phyloP scores from a whole-genome alignment of 768 basidiomycete species.

The Tremella mesenterica region DNA sequence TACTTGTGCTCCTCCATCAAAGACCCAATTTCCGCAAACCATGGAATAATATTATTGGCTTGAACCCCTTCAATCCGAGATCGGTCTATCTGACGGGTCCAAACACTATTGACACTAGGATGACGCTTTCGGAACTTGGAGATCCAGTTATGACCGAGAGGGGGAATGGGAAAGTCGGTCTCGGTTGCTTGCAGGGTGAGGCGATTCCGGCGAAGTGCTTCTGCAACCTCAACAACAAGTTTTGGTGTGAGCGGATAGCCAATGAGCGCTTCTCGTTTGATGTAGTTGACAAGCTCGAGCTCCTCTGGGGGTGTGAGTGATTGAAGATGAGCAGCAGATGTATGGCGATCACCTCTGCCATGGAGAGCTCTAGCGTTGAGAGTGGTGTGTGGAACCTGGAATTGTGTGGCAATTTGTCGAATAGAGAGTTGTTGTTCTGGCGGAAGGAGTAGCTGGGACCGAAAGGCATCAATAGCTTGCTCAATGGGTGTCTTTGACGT shows the following conservation, averaged over 20 bases:
- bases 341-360: too few relatives aligned
- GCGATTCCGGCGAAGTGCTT: background rate
- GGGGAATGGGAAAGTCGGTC: background rate
- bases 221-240: background rate
- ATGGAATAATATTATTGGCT: background rate
- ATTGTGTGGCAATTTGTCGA: too few relatives aligned
- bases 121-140: background rate
- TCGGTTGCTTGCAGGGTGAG: background rate
- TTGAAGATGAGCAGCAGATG: background rate
- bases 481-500: too few relatives aligned
- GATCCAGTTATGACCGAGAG: background rate
- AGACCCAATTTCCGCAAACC: conserved; percentile 1
- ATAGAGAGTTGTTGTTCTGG: too few relatives aligned
- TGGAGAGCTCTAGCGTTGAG: too few relatives aligned
- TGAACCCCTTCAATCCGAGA: background rate
- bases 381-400: too few relatives aligned
- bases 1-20: background rate
- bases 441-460: too few relatives aligned
- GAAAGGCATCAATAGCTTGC: too few relatives aligned
- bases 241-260: background rate
- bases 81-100: background rate
- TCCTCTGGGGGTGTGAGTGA: background rate
- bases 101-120: background rate
- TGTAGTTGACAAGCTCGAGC: background rate
- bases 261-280: background rate